Evolutionary conservation across 768 basidiomycete genomes (phyloP).

Genomic region (Phylloporus sp.): DNA sequence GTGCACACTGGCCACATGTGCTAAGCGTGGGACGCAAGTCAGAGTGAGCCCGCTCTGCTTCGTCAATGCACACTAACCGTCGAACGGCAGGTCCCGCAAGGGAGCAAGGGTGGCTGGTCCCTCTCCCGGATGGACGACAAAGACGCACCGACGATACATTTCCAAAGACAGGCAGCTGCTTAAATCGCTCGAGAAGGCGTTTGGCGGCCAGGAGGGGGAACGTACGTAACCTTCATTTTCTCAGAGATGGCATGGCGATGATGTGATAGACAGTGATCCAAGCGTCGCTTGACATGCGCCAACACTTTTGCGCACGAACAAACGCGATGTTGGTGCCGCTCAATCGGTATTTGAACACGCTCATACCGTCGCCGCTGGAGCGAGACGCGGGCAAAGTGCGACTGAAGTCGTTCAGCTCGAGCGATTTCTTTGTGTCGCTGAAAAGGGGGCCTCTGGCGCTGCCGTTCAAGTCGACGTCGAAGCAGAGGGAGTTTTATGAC

Average conservation of each 20-base stretch:
- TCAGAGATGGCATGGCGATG: not conserved
- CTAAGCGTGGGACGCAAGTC: slow-evolving; percentile 59
- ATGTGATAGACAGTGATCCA: slow-evolving; percentile 45
- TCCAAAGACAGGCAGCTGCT: slow-evolving; percentile 79
- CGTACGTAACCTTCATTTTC: slow-evolving; percentile 38
- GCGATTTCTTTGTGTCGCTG: slow-evolving; percentile 68
- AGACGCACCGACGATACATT: slow-evolving; percentile 76
- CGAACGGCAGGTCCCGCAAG: slow-evolving; percentile 1
- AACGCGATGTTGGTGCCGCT: slow-evolving; percentile 85
- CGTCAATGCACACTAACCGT: not conserved
- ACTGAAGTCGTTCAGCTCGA: slow-evolving; percentile 67
- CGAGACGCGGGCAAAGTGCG: slow-evolving; percentile 30
- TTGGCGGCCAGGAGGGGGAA: slow-evolving; percentile 42
- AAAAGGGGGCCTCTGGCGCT: slow-evolving; percentile 66
- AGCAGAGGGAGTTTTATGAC: slow-evolving; percentile 72
- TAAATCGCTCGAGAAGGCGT: slow-evolving; percentile 65
- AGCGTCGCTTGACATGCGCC: slow-evolving; percentile 62
- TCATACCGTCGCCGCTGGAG: slow-evolving; percentile 70
- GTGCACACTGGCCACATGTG: slow-evolving; percentile 83
- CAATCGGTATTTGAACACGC: slow-evolving; percentile 84
- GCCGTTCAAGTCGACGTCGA: slow-evolving; percentile 67
- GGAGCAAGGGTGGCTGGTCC: slow-evolving; percentile 41
- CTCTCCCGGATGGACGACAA: slow-evolving; percentile 70
- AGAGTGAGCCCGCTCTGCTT: slow-evolving; percentile 33
- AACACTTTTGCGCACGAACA: slow-evolving; percentile 83